Conservation (phyloP, 2,329 filamentous ascomycete genomes). For the Dactylellina leptospora region DNA sequence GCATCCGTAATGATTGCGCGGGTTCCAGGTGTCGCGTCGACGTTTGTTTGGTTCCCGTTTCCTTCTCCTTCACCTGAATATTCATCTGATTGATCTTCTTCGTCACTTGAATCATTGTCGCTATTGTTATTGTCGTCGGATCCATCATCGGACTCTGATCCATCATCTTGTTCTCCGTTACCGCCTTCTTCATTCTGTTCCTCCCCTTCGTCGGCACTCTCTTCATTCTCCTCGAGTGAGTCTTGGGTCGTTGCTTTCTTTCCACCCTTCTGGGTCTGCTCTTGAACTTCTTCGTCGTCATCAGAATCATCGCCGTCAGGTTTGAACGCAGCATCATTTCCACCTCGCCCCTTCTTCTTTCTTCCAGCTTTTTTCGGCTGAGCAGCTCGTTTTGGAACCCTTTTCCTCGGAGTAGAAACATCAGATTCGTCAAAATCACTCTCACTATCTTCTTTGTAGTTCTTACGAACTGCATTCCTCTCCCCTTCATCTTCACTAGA, state of each 20-base stretch:
- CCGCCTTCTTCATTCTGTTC: not conserved
- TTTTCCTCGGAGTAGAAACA: not conserved
- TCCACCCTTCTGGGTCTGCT: conserved; percentile 4
- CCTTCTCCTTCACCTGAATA: not conserved
- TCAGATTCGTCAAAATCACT: conserved; percentile 1
- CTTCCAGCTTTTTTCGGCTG: not conserved
- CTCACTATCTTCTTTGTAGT: conserved; percentile 19
- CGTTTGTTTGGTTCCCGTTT: not conserved
- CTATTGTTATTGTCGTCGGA: too few relatives aligned
- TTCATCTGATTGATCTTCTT: too few relatives aligned
- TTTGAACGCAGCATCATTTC: not conserved
- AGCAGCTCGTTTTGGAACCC: not conserved
- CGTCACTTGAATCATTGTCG: too few relatives aligned
- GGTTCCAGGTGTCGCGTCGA: not conserved
- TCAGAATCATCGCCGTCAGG: not conserved
- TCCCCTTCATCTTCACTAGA: conserved; percentile 11
- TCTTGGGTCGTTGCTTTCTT: conserved; percentile 2
- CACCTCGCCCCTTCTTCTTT: not conserved
- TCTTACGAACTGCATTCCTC: not conserved
- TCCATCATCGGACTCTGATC: too few relatives aligned
- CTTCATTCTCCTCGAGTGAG: not conserved
- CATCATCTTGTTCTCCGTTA: not conserved
- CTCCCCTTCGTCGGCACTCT: not conserved
- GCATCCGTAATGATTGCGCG: too few relatives aligned
- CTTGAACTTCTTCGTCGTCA: conserved; percentile 2